These are phyloP conservation scores for Solanum ossicruentum DNA, from an alignment of 257 asterid species.

Conservation along the genomic window DNA sequence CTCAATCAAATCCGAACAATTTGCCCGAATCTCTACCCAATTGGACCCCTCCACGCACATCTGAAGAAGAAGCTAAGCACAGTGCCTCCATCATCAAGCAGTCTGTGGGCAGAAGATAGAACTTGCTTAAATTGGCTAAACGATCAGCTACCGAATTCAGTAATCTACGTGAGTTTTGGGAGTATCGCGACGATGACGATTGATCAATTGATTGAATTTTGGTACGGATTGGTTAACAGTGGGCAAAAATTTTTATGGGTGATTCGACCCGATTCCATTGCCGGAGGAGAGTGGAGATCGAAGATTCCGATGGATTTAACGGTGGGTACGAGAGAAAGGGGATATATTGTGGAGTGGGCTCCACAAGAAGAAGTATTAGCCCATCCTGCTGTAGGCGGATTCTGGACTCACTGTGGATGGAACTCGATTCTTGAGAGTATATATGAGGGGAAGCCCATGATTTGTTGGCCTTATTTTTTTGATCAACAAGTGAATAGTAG, in stretches of 20 bases:
- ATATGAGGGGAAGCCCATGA: conserved; percentile 32
- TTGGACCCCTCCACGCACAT: conserved; percentile 56
- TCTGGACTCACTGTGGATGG: conserved; percentile 52
- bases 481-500: conserved; percentile 47
- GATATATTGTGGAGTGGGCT: conserved; percentile 36
- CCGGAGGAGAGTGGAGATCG: conserved; percentile 4
- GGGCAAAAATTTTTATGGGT: conserved; percentile 38
- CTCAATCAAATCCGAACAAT: conserved; percentile 28
- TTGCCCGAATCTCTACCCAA: conserved; percentile 36
- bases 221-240: conserved; percentile 43
- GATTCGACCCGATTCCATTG: conserved; percentile 28
- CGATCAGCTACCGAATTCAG: conserved; percentile 24
- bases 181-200: conserved; percentile 19
- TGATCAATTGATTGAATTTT: conserved; percentile 32
- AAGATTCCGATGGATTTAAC: conserved; percentile 13
- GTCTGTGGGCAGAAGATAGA: conserved; percentile 38
- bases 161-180: conserved; percentile 47
- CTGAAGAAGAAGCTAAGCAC: conserved; percentile 4
- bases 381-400: conserved; percentile 20
- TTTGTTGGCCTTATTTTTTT: conserved; percentile 39
- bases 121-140: conserved; percentile 38
- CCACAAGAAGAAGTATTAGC: conserved; percentile 44
- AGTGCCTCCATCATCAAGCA: neutral
- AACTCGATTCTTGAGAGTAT: conserved; percentile 38
- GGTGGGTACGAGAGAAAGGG: conserved; percentile 19